phyloP scores from a whole-genome alignment of 2,329 filamentous ascomycete species.

The Zarea fungicola region DNA sequence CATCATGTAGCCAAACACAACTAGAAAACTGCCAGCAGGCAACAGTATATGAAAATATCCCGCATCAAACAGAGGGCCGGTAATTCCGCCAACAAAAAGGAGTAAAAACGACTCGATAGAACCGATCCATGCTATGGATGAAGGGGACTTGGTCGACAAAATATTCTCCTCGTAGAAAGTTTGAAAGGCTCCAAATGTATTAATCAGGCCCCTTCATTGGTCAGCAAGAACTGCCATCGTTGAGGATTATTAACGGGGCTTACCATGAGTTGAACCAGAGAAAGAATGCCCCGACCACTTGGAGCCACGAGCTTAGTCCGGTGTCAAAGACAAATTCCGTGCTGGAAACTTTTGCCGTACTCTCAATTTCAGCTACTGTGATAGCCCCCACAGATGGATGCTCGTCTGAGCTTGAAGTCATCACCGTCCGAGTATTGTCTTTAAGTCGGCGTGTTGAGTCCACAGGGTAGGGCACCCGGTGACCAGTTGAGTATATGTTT shows the following conservation, averaged over 20 bases:
- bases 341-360: too few species aligned
- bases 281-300: too few species aligned
- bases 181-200: constrained; percentile 49
- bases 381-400: too few species aligned
- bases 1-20: constrained; percentile 52
- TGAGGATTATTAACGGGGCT: neutral
- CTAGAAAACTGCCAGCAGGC: constrained; percentile 31
- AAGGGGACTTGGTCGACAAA: constrained; percentile 25
- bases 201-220: constrained; percentile 7
- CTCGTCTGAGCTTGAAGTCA: too few species aligned
- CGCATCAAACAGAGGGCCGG: constrained; percentile 33
- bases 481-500: too few species aligned
- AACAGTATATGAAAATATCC: constrained; percentile 28
- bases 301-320: too few species aligned
- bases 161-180: constrained; percentile 42
- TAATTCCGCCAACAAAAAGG: constrained; percentile 28
- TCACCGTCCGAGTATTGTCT: too few species aligned
- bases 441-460: too few species aligned
- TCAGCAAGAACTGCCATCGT: neutral
- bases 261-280: too few species aligned
- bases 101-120: constrained; percentile 32
- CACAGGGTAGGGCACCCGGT: too few species aligned
- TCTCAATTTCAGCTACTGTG: too few species aligned
- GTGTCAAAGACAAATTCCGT: too few species aligned
- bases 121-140: constrained; percentile 30